phyloP scores from a whole-genome alignment of 2,329 filamentous ascomycete genomes.

The Colletotrichum brevisporum region DNA sequence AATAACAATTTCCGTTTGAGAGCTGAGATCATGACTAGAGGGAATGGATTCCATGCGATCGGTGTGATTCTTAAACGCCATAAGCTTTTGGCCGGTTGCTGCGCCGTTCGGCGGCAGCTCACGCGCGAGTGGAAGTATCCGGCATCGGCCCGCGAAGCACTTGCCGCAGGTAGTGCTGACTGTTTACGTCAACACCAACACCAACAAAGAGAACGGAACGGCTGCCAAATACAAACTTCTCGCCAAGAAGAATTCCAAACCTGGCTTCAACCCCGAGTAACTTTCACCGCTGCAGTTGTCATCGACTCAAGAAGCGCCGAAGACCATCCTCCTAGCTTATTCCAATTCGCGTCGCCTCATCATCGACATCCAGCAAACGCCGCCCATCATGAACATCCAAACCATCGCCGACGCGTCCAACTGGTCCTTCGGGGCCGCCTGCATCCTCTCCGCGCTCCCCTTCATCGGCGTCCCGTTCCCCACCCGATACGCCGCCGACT shows the following conservation, averaged over 20 bases:
- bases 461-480: constrained; percentile 7
- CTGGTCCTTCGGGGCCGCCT: constrained; percentile 2
- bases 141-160: not conserved
- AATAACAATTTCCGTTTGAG: not conserved
- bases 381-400: not conserved
- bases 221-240: no score
- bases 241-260: no score
- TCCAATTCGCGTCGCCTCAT: not conserved
- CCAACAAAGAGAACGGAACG: no score
- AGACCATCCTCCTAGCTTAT: no score
- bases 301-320: no score
- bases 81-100: not conserved
- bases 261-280: no score
- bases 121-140: not conserved
- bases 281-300: no score
- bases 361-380: not conserved
- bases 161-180: not conserved
- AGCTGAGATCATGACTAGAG: not conserved
- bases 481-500: not conserved
- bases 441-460: constrained; percentile 10
- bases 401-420: not conserved
- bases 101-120: not conserved
- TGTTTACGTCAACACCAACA: constrained; percentile 4
- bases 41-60: no score
- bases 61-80: not conserved